These are phyloP conservation scores for Neopestalotiopsis sp. DNA, from an alignment of 2,329 filamentous ascomycete genomes.

Conservation along the genomic window DNA sequence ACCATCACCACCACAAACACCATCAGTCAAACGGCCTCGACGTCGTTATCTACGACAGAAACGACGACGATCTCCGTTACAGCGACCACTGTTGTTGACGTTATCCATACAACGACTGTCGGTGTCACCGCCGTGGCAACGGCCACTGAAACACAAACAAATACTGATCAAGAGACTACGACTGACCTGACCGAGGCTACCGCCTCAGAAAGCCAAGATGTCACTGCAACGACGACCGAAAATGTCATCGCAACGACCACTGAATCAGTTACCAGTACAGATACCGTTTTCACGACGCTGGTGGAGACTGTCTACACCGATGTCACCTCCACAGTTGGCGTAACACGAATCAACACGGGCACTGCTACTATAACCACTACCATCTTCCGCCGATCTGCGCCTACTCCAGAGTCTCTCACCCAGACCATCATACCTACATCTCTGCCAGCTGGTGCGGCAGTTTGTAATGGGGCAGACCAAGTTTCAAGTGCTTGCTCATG, in stretches of 20 bases:
- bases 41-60: neutral
- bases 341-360: neutral
- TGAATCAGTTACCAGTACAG: neutral
- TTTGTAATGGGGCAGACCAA: neutral
- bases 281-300: conserved; percentile 3
- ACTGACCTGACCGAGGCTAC: neutral
- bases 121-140: conserved; percentile 4
- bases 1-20: neutral
- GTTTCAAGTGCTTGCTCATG: neutral
- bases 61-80: neutral
- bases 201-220: neutral
- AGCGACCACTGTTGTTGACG: neutral
- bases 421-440: neutral
- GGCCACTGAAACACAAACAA: conserved; percentile 3
- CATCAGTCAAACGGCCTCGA: neutral
- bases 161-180: neutral
- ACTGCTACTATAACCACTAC: neutral
- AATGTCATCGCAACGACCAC: neutral
- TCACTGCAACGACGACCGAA: neutral
- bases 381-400: conserved; percentile 3
- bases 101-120: neutral
- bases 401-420: neutral
- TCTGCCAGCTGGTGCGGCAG: neutral
- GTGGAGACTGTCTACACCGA: neutral
- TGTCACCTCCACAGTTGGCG: neutral